A percentile compares a stretch with the other conserved stretches of the same genome.
phyloP scores from a whole-genome alignment of 306 rosid genomes.

The Cicer chorassanicum region DNA sequence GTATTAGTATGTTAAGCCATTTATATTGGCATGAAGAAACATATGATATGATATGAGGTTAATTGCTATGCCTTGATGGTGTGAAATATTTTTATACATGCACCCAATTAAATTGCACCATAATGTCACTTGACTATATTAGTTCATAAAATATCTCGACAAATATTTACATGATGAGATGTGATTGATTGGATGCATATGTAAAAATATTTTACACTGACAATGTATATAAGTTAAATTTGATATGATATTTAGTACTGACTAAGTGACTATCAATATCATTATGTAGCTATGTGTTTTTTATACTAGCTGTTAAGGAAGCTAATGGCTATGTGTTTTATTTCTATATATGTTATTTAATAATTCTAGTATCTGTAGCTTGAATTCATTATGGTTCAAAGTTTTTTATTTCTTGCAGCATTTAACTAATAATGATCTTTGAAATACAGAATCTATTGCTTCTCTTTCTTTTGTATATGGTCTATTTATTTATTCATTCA shows the following conservation, averaged over 20 bases:
- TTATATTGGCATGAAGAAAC: slow-evolving; percentile 33
- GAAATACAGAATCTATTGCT: slow-evolving; percentile 11
- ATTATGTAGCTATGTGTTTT: too few relatives aligned
- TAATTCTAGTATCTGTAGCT: background rate
- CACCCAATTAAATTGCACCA: background rate
- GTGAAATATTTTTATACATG: background rate
- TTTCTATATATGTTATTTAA: background rate
- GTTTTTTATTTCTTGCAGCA: background rate
- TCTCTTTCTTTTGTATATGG: slow-evolving; percentile 27
- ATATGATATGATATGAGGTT: background rate
- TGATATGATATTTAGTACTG: too few relatives aligned
- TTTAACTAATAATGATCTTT: slow-evolving; percentile 17
- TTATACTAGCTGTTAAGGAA: slow-evolving; percentile 5
- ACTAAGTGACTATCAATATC: too few relatives aligned
- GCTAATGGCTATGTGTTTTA: background rate
- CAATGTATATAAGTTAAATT: too few relatives aligned
- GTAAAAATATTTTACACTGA: too few relatives aligned
- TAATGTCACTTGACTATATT: background rate
- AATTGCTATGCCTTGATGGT: background rate
- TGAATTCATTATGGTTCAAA: slow-evolving; percentile 12
- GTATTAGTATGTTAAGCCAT: background rate
- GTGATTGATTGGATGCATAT: too few relatives aligned
- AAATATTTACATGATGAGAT: too few relatives aligned
- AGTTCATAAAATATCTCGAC: background rate
- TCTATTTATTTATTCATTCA: background rate